Percentiles rank a stretch among this genome's conserved stretches.
These are phyloP conservation scores for Raddia guianensis DNA, from an alignment of 176 grass and related monocot species.

Conservation along the genomic window DNA sequence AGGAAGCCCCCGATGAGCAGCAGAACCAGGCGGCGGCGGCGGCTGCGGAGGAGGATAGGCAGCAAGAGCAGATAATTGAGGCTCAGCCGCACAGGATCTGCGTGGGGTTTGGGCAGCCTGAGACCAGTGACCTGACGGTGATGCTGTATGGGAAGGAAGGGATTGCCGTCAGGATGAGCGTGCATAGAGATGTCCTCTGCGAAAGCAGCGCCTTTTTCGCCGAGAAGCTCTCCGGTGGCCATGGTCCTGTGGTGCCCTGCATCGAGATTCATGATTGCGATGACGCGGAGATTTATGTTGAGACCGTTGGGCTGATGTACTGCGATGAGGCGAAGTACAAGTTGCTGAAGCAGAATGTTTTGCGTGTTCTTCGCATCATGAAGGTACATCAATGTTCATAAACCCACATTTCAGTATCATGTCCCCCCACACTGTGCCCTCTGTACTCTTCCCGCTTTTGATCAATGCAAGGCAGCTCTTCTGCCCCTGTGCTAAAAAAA, in stretches of 20 bases:
- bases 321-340: conserved; percentile 60
- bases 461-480: too few species aligned
- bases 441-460: too few species aligned
- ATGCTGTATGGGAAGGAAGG: conserved; percentile 74
- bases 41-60: conserved; percentile 6
- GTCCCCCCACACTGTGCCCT: too few species aligned
- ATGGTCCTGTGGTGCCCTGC: conserved; percentile 12
- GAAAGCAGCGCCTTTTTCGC: conserved; percentile 69
- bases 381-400: conserved; percentile 41
- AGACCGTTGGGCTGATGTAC: conserved; percentile 71
- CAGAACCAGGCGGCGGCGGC: not conserved
- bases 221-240: conserved; percentile 46
- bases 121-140: conserved; percentile 79
- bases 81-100: conserved; percentile 56
- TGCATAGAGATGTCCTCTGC: conserved; percentile 64
- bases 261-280: conserved; percentile 66
- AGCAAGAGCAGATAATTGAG: conserved; percentile 15
- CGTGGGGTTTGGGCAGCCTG: conserved; percentile 76
- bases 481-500: too few species aligned
- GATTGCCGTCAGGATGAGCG: conserved; percentile 71
- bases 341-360: conserved; percentile 62
- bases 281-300: conserved; percentile 67
- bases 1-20: conserved; percentile 22
- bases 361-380: conserved; percentile 63
- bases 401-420: not conserved